phyloP scores from a whole-genome alignment of 2,329 filamentous ascomycete genomes.

The Nannizziopsis barbatae region DNA sequence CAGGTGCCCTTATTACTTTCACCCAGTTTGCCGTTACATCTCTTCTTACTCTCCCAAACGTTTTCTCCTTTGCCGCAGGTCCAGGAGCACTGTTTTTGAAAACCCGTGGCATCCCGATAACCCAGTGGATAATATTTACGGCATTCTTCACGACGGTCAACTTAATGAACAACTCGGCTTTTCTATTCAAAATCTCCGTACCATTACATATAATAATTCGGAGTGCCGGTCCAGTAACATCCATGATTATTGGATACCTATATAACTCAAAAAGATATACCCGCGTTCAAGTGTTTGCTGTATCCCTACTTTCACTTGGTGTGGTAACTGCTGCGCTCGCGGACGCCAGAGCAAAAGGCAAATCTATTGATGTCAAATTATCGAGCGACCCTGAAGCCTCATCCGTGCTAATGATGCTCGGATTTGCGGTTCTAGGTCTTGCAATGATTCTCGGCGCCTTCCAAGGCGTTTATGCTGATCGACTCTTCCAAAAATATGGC shows the following conservation, averaged over 20 bases:
- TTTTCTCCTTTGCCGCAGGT: conserved; percentile 51
- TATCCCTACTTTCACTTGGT: conserved; percentile 70
- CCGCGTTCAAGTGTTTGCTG: conserved; percentile 65
- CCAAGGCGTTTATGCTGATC: conserved; percentile 91
- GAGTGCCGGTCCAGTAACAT: conserved; percentile 90
- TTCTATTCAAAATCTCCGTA: conserved; percentile 91
- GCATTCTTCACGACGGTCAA: conserved; percentile 87
- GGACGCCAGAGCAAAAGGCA: conserved; percentile 69
- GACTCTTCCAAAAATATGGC: conserved; percentile 74
- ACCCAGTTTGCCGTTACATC: conserved; percentile 80
- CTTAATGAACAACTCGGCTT: conserved; percentile 92
- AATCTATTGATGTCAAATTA: conserved; percentile 31
- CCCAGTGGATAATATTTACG: conserved; percentile 80
- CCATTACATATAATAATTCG: conserved; percentile 94
- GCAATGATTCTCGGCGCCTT: conserved; percentile 84
- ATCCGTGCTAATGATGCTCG: conserved; percentile 42
- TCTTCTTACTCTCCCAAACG: conserved; percentile 62
- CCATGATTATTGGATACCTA: conserved; percentile 78
- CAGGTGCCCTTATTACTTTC: conserved; percentile 76
- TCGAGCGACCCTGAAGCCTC: conserved; percentile 22
- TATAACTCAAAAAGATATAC: conserved; percentile 73
- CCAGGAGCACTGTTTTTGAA: conserved; percentile 61
- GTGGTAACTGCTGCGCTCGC: conserved; percentile 83
- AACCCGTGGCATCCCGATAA: conserved; percentile 67
- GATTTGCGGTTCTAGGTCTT: conserved; percentile 70